Evolutionary conservation across 495 filamentous ascomycete species (phyloP), one percentile per base, ranked within the genome.

Genomic region (Xylaria venustula): DNA sequence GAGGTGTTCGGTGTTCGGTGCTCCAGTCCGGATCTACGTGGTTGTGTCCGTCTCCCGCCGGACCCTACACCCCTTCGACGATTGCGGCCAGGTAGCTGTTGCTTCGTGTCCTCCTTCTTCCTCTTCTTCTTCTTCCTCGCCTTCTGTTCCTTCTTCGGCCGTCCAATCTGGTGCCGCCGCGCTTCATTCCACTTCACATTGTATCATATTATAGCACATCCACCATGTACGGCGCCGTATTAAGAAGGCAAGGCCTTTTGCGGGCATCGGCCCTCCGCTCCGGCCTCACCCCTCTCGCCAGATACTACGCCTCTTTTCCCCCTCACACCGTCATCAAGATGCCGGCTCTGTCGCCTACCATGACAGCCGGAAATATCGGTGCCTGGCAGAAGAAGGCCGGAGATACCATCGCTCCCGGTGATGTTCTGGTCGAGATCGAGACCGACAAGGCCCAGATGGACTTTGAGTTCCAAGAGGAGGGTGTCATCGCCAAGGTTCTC

Each of bases 361-460:
- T 99, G 95, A 90, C 88, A 37, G 81, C 90, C 48, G 95, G 95
- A 65, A 97, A 96, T 78, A 96, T 99, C 77, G 95, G 95, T 62
- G 83, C 89, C 53, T 99, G 95, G 95, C 90, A 97, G 79, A 98
- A 97, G 86, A 92, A 97, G 80, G 81, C 87, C 67, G 95, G 95
- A 72, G 95, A 99, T 74, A 69, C 78, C 54, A 87, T 99, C 71
- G 75, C 85, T 58, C 92, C 95, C 46, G 95, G 95, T 71, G 95
- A 99, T 77, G 93, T 98, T n/a, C 78, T 99, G 60, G 95, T 98
- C 28, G 95, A 99, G 82, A 98, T 99, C 72, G 95, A 99, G 81
- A 99, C 95, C 70, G 95, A 99, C 77, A 99, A 99, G 83, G 95
- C 95, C 42, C 95, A 99, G 77, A 99, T 99, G 95, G 95, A 99